phyloP scores from a whole-genome alignment of 176 grass and related monocot genomes.

The Oryza australiensis region DNA sequence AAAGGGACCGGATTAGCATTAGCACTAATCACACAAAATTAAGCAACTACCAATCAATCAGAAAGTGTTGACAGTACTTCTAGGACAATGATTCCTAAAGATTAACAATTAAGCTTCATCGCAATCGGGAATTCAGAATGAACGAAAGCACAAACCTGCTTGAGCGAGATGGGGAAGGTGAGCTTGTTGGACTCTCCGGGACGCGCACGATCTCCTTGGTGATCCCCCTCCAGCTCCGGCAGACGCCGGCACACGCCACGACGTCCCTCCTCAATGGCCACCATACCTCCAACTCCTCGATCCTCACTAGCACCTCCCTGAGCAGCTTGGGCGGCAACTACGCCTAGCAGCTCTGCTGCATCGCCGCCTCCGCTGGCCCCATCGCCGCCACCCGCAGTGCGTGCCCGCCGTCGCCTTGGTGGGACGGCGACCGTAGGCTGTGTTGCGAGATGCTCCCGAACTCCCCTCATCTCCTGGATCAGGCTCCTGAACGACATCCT shows the following conservation, averaged over 20 bases:
- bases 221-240: constrained; percentile 74
- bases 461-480: constrained; percentile 93
- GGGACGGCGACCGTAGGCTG: constrained; percentile 58
- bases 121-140: background rate
- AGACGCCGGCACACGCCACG: constrained; percentile 78
- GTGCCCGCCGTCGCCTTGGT: constrained; percentile 34
- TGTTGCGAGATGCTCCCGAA: constrained; percentile 80
- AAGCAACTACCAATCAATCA: background rate
- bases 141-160: constrained; percentile 52
- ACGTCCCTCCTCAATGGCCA: constrained; percentile 70
- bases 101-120: background rate
- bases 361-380: constrained; percentile 32
- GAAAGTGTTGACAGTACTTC: background rate
- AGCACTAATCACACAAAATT: no score
- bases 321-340: constrained; percentile 80
- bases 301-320: constrained; percentile 67
- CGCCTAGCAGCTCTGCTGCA: constrained; percentile 74
- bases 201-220: constrained; percentile 84
- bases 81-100: background rate
- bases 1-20: no score
- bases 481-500: constrained; percentile 85
- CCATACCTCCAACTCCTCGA: constrained; percentile 51
- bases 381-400: constrained; percentile 2
- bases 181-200: constrained; percentile 72
- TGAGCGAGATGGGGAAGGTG: constrained; percentile 91